Evolutionary conservation across 371 early-diverging fungal genomes (phyloP), one percentile per base, ranked within the genome.

Genomic region (Choanephora cucurbitarum): DNA sequence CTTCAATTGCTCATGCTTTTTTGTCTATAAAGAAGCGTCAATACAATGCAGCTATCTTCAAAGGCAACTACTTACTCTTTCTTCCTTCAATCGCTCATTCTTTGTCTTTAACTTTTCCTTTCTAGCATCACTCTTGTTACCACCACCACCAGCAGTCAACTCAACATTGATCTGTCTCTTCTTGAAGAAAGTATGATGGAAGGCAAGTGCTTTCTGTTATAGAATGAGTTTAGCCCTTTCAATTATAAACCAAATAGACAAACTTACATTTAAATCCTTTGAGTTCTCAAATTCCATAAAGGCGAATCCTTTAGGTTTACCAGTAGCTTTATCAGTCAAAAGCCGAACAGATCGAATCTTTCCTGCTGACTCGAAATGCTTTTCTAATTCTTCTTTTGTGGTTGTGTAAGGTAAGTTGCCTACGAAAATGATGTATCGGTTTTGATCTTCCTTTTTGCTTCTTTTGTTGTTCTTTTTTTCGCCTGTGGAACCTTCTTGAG

Each of bases 61-160:
- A 33, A 45, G 13, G 49, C 18, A 44, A 11, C 13, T 6, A 74
- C 77, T 79, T 79, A 86, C 87, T 65, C 89, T 73, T 68, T 90
- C 90, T 56, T 84, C 72, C 24, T 82, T 71, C 52, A 91, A 64
- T 24, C 84, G 74, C 24, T 86, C 82, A 41, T 88, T 84, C 58
- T 86, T 87, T 3, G 69, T 64, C 49, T 82, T 78, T 40, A 91
- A 65, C 60, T 89, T 89, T 21, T 86, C 69, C 54, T 73, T 82
- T 44, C 90, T 79, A 15, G 68, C 64, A 31, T 81, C 81, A 63
- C 84, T 85, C 70, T 80, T 82, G 56, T 79, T 85, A 42, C 91
- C 91, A 45, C 91, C 91, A 43, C 88, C 89, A 49, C 91, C 91
- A 31, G 85, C 91, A n/a, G 91, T 90, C 57, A 91, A 58, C 60